Evolutionary conservation across 2,329 filamentous ascomycete species (phyloP), one percentile per base, ranked within the genome.

Genomic region (Trichoderma harzianum): DNA sequence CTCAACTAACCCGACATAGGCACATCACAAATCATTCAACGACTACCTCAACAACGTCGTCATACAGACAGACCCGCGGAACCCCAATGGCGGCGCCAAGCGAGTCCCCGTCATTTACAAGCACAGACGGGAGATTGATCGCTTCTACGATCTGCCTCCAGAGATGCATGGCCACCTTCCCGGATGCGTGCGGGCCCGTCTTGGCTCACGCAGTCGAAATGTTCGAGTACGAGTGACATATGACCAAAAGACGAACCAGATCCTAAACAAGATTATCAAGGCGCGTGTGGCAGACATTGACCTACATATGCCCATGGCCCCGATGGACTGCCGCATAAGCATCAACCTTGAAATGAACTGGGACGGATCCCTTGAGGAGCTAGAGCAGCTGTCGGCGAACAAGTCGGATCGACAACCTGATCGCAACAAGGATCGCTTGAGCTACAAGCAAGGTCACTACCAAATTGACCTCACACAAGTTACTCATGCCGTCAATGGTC

Each of bases 401-500:
- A 82, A 76, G 74, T 80, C 70, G 75, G 85, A 78, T 77, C 84
- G 78, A 32, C 80, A 81, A 75, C 83, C 86, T 7, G 91, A 93
- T 77, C 90, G 95, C 7, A 90, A 89, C 76, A 99, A 99, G 81
- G 95, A 99, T 81, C 89, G 96, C 21, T 85, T 99, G 79, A 97
- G 93, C 78, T 99, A 99, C 82, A 91, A 87, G 11, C 97, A 98
- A 79, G 87, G 94, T 53, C 90, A 89, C 69, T 98, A 97, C 79
- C 93, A 96, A 79, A 88, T 99, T 76, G 96, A 99, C 81, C 84
- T 99, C 65, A 99, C 96, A 0, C 95, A 98, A 80, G 96, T 99
- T 55, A 92, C 90, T 12, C 86, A 86, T 64, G 78, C 78, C 7
- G 75, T 76, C 34, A 75, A 77, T 30, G 80, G 78, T 7, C 78